Conservation (phyloP, 2,329 filamentous ascomycete genomes). For the Diaporthe batatas region DNA sequence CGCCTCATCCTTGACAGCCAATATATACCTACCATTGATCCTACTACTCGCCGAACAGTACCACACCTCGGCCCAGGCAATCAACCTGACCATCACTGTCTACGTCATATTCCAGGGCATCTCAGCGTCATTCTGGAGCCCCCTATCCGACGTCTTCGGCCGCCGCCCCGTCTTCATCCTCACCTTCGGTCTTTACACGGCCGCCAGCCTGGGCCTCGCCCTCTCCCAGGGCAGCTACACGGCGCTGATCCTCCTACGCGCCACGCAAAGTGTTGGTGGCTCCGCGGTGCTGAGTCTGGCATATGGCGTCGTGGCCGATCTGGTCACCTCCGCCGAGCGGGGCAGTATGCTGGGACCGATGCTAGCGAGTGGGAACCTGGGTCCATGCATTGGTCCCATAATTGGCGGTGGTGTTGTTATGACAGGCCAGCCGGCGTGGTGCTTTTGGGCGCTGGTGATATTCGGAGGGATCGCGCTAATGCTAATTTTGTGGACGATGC, state of each 20-base stretch:
- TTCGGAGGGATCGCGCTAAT: slow-evolving; percentile 66
- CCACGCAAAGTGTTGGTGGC: slow-evolving; percentile 71
- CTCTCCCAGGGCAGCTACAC: slow-evolving; percentile 63
- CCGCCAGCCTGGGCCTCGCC: slow-evolving; percentile 67
- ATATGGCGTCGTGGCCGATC: slow-evolving; percentile 76
- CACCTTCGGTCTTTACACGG: slow-evolving; percentile 65
- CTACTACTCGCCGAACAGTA: slow-evolving; percentile 49
- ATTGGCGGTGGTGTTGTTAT: slow-evolving; percentile 32
- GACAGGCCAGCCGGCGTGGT: slow-evolving; percentile 25
- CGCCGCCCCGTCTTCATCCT: slow-evolving; percentile 70
- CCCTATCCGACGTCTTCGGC: slow-evolving; percentile 68
- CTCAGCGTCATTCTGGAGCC: slow-evolving; percentile 68
- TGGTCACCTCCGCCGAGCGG: slow-evolving; percentile 73
- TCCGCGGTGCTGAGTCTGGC: slow-evolving; percentile 75
- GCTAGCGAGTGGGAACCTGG: slow-evolving; percentile 65
- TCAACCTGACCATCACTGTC: slow-evolving; percentile 63
- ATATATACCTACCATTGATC: slow-evolving; percentile 61
- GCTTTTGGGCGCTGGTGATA: slow-evolving; percentile 57
- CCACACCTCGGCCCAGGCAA: slow-evolving; percentile 47
- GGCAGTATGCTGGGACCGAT: slow-evolving; percentile 77
- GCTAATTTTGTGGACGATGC: slow-evolving; percentile 65
- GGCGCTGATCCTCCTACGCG: slow-evolving; percentile 69
- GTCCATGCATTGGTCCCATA: slow-evolving; percentile 45
- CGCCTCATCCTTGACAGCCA: slow-evolving; percentile 47
- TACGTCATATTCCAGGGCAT: slow-evolving; percentile 72